Evolutionary conservation across 1,139 yeast genomes (phyloP), one percentile per base, ranked within the genome.

Genomic region (Candida sp.): DNA sequence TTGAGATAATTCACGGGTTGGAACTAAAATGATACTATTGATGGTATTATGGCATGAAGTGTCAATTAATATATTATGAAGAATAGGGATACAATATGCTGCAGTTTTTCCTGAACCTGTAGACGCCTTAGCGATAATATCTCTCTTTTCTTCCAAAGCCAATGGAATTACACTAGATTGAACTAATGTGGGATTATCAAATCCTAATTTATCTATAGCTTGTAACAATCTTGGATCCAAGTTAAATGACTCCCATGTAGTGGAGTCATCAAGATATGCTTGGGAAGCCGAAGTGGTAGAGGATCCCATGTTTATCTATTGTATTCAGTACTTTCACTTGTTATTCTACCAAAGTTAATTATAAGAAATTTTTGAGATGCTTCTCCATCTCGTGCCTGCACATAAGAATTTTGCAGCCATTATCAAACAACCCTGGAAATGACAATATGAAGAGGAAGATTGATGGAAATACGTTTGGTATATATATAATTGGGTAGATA

Each of bases 91-190:
- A 49, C 82, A 64, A 59, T 88, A 89, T 1, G 96, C 95, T 21
- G 86, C 86, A 0, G 97, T 89, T 61, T 89, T 89, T 51, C 97
- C 97, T 3, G 95, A 85, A 5, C 97, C 97, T 1, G 97, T 89
- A 34, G 87, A 81, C 15, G 97, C 96, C 56, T 87, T 81, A 27
- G 96, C 96, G 33, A 89, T 84, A 50, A 89, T 84, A 60, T 89
- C 96, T 64, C 90, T 81, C 56, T 84, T 85, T 53, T 87, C 95
- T 53, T 88, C 87, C 43, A 93, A 66, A 1, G 98, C 97, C 44
- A 93, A 69, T 29, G 96, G 97, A 47, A 93, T 88, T n/a, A 96
- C 89, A 62, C 83, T 84, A 5, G 95, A 81, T 68, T 93, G 99
- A 43, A 93, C 86, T 46, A 88, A 75, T 1, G 98, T 95, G 8